Percentiles rank a stretch among this genome's conserved stretches.
phyloP scores from a whole-genome alignment of 768 basidiomycete species.

The Phanerochaete carnosa region DNA sequence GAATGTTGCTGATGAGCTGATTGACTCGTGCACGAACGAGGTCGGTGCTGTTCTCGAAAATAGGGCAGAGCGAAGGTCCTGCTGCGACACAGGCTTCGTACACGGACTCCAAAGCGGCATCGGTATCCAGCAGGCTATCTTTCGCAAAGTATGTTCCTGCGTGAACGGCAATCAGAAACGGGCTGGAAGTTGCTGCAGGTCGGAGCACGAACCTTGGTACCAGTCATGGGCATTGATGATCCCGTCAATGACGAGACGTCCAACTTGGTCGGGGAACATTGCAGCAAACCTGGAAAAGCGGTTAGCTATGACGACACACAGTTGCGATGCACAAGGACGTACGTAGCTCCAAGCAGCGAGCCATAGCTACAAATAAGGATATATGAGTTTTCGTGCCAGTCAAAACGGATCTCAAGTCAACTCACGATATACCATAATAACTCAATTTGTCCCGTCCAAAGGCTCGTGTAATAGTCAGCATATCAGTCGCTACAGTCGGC shows the following conservation, averaged over 20 bases:
- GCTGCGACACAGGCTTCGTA: slow-evolving; percentile 18
- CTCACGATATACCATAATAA: slow-evolving; percentile 10
- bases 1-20: not conserved
- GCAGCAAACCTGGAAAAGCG: slow-evolving; percentile 3
- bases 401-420: not conserved
- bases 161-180: not conserved
- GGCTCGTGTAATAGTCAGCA: slow-evolving; percentile 17
- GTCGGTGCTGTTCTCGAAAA: slow-evolving; percentile 18
- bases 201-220: slow-evolving; percentile 8
- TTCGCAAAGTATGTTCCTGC: not conserved
- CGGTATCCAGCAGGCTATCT: slow-evolving; percentile 9
- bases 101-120: slow-evolving; percentile 16
- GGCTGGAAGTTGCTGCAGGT: not conserved
- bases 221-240: slow-evolving; percentile 19
- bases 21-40: slow-evolving; percentile 18
- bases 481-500: slow-evolving; percentile 14
- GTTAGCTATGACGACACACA: not conserved
- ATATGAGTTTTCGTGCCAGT: not conserved
- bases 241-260: slow-evolving; percentile 27
- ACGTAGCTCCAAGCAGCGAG: slow-evolving; percentile 1
- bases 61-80: slow-evolving; percentile 20
- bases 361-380: not conserved
- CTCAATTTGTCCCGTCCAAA: slow-evolving; percentile 15
- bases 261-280: slow-evolving; percentile 19
- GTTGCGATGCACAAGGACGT: not conserved